Evolutionary conservation across 768 basidiomycete genomes (phyloP).

Genomic region (Filobasidium floriforme): DNA sequence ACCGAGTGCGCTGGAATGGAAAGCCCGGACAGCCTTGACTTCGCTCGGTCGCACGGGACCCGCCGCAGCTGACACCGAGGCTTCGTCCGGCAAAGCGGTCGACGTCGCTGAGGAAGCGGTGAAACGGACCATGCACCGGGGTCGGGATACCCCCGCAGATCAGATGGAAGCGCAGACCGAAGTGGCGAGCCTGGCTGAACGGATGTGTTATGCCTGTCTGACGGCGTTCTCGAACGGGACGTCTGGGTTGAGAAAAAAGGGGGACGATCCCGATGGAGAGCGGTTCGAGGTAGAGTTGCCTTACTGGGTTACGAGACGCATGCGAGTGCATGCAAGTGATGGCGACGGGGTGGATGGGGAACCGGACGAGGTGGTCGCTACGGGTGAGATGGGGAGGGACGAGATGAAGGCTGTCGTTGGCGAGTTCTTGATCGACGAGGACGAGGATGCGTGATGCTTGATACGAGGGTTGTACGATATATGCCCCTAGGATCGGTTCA

Average conservation of each 20-base stretch:
- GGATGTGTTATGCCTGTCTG: conserved; percentile 41
- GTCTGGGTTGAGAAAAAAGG: conserved; percentile 3
- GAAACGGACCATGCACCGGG: not conserved
- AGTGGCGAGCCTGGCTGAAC: conserved; percentile 22
- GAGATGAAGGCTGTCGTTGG: conserved; percentile 33
- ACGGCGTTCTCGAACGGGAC: conserved; percentile 29
- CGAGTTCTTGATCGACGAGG: conserved; percentile 32
- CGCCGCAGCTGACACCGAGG: not conserved
- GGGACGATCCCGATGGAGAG: not conserved
- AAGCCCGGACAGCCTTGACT: conserved; percentile 38
- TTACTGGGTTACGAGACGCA: conserved; percentile 27
- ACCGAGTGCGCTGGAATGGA: conserved; percentile 38
- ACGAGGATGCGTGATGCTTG: not conserved
- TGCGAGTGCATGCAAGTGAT: not conserved
- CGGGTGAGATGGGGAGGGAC: conserved; percentile 20
- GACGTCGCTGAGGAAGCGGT: not conserved
- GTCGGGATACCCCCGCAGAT: not conserved
- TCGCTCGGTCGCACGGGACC: conserved; percentile 16
- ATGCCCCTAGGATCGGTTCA: not conserved
- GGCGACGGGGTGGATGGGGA: not conserved
- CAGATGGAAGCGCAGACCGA: not conserved
- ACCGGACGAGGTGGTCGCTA: not conserved
- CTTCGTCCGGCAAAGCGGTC: not conserved
- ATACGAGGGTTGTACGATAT: too few species aligned
- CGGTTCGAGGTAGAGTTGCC: conserved; percentile 26